These are phyloP conservation scores for Pythium pectinolyticum DNA, from an alignment of 352 stramenopile genomes.

Conservation along the genomic window DNA sequence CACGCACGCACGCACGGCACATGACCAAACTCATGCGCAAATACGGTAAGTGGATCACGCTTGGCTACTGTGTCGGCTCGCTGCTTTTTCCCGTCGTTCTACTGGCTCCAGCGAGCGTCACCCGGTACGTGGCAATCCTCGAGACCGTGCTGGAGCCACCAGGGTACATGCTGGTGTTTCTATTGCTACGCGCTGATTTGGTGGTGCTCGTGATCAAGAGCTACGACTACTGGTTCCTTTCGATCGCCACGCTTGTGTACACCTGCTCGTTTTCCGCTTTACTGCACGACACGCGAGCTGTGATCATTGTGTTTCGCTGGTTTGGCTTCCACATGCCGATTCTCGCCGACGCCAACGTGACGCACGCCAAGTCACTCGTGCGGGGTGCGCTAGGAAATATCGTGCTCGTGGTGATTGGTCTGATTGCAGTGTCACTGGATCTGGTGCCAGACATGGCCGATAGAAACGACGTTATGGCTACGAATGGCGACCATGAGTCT, in stretches of 20 bases:
- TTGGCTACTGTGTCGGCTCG: slow-evolving; percentile 2
- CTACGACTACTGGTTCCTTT: slow-evolving; percentile 37
- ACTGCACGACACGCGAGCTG: slow-evolving; percentile 5
- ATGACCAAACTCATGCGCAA: not conserved
- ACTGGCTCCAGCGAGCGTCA: not conserved
- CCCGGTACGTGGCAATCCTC: not conserved
- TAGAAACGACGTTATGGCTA: no score
- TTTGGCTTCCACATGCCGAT: slow-evolving; percentile 25
- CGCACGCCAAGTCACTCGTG: slow-evolving; percentile 1
- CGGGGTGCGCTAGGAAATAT: slow-evolving; percentile 1
- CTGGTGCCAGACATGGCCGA: not conserved
- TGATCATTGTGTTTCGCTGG: not conserved
- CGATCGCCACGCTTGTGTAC: slow-evolving; percentile 16
- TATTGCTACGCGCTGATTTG: slow-evolving; percentile 25
- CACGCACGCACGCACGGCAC: not conserved
- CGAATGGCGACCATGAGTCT: no score
- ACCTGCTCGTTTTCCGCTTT: slow-evolving; percentile 14
- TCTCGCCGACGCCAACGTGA: slow-evolving; percentile 26
- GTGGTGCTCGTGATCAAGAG: slow-evolving; percentile 12
- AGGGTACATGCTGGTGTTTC: not conserved
- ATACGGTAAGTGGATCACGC: not conserved
- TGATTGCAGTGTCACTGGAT: not conserved
- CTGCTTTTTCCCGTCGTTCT: slow-evolving; percentile 4
- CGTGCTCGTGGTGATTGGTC: not conserved
- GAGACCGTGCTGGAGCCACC: not conserved